Percentiles rank a stretch among this genome's conserved stretches.
phyloP scores from a whole-genome alignment of 768 basidiomycete species.

The Suillus plorans region DNA sequence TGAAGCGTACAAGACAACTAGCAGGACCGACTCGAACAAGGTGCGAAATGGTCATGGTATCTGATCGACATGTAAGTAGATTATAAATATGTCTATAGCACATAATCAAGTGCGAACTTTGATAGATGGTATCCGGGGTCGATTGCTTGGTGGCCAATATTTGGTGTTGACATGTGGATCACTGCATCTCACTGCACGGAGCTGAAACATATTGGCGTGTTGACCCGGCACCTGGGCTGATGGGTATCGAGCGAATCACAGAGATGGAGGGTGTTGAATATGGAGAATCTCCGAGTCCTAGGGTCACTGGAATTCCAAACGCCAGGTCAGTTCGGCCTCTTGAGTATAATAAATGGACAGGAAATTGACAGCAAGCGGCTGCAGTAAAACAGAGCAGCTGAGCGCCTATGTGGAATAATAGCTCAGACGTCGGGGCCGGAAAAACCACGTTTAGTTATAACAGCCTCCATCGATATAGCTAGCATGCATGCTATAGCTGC shows the following conservation, averaged over 20 bases:
- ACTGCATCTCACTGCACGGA: not conserved
- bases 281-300: constrained; percentile 59
- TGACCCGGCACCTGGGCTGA: too few relatives aligned
- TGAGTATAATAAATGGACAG: constrained; percentile 42
- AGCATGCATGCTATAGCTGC: not conserved
- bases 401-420: constrained; percentile 65
- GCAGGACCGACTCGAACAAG: too few relatives aligned
- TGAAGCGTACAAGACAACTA: too few relatives aligned
- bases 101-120: not conserved
- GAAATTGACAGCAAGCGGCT: not conserved
- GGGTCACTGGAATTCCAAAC: constrained; percentile 55
- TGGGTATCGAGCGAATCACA: constrained; percentile 24
- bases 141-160: too few relatives aligned
- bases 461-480: not conserved
- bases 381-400: constrained; percentile 60
- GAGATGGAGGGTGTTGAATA: constrained; percentile 81
- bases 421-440: constrained; percentile 83
- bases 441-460: not conserved
- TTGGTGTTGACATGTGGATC: too few relatives aligned
- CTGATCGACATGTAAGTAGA: not conserved
- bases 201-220: not conserved
- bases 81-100: not conserved
- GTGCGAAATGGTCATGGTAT: not conserved
- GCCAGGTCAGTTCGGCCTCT: not conserved
- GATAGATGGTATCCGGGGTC: not conserved